Evolutionary conservation across 371 early-diverging fungal species (phyloP).

Genomic region (Lichtheimia hyalospora): DNA sequence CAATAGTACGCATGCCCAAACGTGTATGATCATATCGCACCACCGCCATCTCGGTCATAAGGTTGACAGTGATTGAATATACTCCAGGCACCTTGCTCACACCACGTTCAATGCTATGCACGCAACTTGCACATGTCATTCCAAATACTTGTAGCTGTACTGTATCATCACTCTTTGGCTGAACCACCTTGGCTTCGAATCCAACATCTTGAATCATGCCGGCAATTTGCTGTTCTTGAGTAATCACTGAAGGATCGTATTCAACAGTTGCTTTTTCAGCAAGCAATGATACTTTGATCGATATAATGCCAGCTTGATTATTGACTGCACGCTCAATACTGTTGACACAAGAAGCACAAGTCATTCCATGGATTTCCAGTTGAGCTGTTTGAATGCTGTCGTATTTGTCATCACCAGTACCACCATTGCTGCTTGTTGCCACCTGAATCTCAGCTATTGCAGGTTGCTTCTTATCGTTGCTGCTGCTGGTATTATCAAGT

Average conservation of each 20-base stretch:
- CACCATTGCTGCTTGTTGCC: background rate
- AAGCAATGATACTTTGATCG: slow-evolving; percentile 68
- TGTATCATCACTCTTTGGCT: slow-evolving; percentile 26
- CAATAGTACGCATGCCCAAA: slow-evolving; percentile 79
- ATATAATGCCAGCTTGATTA: slow-evolving; percentile 43
- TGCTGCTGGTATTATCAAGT: background rate
- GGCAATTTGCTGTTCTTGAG: slow-evolving; percentile 45
- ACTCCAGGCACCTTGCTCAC: slow-evolving; percentile 67
- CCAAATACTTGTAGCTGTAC: slow-evolving; percentile 83
- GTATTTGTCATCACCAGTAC: background rate
- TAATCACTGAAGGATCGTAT: slow-evolving; percentile 49
- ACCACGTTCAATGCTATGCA: slow-evolving; percentile 71
- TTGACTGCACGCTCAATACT: slow-evolving; percentile 69
- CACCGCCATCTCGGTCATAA: slow-evolving; percentile 71
- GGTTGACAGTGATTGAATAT: slow-evolving; percentile 64
- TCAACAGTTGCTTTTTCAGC: slow-evolving; percentile 82
- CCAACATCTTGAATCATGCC: slow-evolving; percentile 77
- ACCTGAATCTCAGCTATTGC: background rate
- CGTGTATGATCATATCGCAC: slow-evolving; percentile 64
- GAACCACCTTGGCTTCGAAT: slow-evolving; percentile 70
- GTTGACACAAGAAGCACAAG: slow-evolving; percentile 82
- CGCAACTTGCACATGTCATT: slow-evolving; percentile 88
- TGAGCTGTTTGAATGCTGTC: background rate
- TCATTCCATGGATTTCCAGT: slow-evolving; percentile 71
- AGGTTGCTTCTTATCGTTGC: background rate